phyloP scores from a whole-genome alignment of 2,329 filamentous ascomycete species.

The Pezizomycotina sp. region DNA sequence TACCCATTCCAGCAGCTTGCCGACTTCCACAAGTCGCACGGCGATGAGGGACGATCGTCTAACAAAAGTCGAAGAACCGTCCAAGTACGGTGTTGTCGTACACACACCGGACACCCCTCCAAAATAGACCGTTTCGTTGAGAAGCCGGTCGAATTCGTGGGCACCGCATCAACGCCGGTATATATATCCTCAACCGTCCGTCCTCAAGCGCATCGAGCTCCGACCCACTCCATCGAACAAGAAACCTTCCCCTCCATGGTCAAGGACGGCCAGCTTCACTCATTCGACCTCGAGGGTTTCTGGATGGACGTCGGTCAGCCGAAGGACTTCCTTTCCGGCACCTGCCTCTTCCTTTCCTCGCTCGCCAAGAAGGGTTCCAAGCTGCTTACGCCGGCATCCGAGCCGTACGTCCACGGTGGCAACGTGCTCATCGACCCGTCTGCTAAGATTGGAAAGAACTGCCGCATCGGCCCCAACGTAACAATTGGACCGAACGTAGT shows the following conservation, averaged over 20 bases:
- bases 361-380: constrained; percentile 80
- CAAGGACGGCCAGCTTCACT: constrained; percentile 78
- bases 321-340: constrained; percentile 93
- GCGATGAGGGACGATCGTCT: constrained; percentile 91
- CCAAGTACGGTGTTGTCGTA: constrained; percentile 96
- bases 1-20: constrained; percentile 85
- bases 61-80: constrained; percentile 97
- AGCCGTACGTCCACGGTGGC: constrained; percentile 74
- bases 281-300: constrained; percentile 90
- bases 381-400: constrained; percentile 54
- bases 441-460: constrained; percentile 95
- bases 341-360: constrained; percentile 87
- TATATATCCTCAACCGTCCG: constrained; percentile 97
- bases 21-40: constrained; percentile 82
- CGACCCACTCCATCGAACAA: constrained; percentile 98
- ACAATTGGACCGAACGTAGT: constrained; percentile 87
- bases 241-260: constrained; percentile 95
- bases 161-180: constrained; percentile 97
- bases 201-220: no score
- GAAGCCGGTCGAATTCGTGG: constrained; percentile 96
- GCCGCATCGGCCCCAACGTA: constrained; percentile 92
- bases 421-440: constrained; percentile 91
- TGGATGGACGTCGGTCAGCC: constrained; percentile 99
- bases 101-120: constrained; percentile 86
- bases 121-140: constrained; percentile 98